Conservation (phyloP, 495 filamentous ascomycete genomes). For the Aspergillus leporis region DNA sequence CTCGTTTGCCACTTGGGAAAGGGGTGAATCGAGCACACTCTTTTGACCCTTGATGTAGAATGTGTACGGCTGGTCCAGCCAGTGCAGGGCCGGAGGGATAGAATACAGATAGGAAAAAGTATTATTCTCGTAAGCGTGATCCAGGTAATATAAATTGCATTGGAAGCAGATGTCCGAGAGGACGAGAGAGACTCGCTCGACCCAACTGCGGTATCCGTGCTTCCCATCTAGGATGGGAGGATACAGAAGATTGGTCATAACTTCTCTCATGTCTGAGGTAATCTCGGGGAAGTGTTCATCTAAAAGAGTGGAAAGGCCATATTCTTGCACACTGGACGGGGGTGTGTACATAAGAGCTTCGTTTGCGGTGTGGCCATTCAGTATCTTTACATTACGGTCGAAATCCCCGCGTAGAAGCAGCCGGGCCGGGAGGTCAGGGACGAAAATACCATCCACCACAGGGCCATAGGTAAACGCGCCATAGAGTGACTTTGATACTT, state of each 20-base stretch:
- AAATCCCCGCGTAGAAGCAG: slow-evolving; percentile 59
- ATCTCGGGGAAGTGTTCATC: slow-evolving; percentile 33
- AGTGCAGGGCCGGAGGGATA: slow-evolving; percentile 55
- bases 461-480: slow-evolving; percentile 58
- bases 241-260: slow-evolving; percentile 55
- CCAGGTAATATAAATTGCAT: slow-evolving; percentile 60
- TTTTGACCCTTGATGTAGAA: slow-evolving; percentile 39
- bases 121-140: slow-evolving; percentile 47
- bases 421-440: slow-evolving; percentile 54
- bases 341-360: slow-evolving; percentile 61
- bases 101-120: slow-evolving; percentile 61
- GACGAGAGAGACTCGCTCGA: slow-evolving; percentile 35
- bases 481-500: slow-evolving; percentile 44
- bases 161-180: slow-evolving; percentile 53
- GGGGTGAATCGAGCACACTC: slow-evolving; percentile 23
- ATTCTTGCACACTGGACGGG: slow-evolving; percentile 47
- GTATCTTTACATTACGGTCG: slow-evolving; percentile 52
- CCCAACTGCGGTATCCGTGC: slow-evolving; percentile 38
- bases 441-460: slow-evolving; percentile 59
- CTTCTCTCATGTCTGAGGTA: slow-evolving; percentile 42
- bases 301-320: slow-evolving; percentile 49
- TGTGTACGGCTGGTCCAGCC: slow-evolving; percentile 60
- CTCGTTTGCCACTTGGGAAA: slow-evolving; percentile 24
- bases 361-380: slow-evolving; percentile 52
- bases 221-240: slow-evolving; percentile 60